Percentiles rank a stretch among this genome's conserved stretches.
Conservation (phyloP, 768 basidiomycete species). For the Paxillus involutus region DNA sequence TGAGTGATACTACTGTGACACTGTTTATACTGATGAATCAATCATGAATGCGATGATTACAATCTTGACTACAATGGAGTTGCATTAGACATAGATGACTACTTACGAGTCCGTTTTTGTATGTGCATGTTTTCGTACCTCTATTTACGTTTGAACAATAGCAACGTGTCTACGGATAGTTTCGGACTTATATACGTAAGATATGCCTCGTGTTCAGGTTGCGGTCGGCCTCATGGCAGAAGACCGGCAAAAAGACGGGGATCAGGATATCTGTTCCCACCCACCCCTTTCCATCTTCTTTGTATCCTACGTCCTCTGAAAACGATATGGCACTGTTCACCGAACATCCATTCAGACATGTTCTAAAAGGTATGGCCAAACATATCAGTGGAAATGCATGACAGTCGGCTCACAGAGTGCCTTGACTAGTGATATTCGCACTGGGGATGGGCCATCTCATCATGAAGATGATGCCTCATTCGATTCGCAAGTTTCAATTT, state of each 20-base stretch:
- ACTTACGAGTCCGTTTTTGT: background rate
- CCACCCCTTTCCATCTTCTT: slow-evolving; percentile 18
- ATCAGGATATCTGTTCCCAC: slow-evolving; percentile 25
- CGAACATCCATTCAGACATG: slow-evolving; percentile 33
- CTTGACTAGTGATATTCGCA: slow-evolving; percentile 43
- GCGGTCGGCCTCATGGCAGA: slow-evolving; percentile 15
- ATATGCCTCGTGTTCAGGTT: slow-evolving; percentile 27
- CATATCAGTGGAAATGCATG: background rate
- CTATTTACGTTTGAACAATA: slow-evolving; percentile 15
- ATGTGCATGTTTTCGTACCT: slow-evolving; percentile 3
- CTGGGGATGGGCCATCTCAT: slow-evolving; percentile 50
- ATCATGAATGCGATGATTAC: background rate
- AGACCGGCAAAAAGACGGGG: slow-evolving; percentile 15
- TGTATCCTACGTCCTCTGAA: slow-evolving; percentile 9
- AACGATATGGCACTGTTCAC: slow-evolving; percentile 30
- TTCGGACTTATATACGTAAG: slow-evolving; percentile 2
- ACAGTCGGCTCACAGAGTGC: slow-evolving; percentile 8
- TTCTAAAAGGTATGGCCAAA: slow-evolving; percentile 27
- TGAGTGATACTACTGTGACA: too few species aligned
- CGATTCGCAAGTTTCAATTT: slow-evolving; percentile 28
- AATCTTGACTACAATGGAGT: background rate
- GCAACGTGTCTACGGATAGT: slow-evolving; percentile 4
- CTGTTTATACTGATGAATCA: slow-evolving; percentile 1
- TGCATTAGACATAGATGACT: background rate
- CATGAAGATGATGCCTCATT: slow-evolving; percentile 45